Conservation (phyloP, 1,284 basidiomycete genomes). For the Limonomyces culmigenus region DNA sequence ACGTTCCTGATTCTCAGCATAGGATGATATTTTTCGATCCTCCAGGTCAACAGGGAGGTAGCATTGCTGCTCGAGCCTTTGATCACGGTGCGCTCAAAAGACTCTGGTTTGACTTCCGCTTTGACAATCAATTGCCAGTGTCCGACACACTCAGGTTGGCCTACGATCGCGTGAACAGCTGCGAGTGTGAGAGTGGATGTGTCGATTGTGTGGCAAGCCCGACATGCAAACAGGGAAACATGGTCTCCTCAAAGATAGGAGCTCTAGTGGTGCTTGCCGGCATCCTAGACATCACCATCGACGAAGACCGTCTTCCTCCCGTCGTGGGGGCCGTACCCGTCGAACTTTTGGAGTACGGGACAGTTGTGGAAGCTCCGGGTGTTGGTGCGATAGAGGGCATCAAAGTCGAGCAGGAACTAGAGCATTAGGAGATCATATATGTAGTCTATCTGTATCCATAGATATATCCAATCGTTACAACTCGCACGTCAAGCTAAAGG, state of each 20-base stretch:
- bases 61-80: conserved; percentile 64
- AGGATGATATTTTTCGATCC: conserved; percentile 78
- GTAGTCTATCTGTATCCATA: conserved; percentile 4
- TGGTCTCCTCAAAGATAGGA: conserved; percentile 56
- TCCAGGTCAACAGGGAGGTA: conserved; percentile 55
- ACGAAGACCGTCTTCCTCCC: conserved; percentile 34
- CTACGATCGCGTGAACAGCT: conserved; percentile 43
- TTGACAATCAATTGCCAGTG: conserved; percentile 17
- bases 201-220: conserved; percentile 47
- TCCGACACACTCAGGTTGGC: conserved; percentile 51
- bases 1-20: not conserved
- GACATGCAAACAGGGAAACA: conserved; percentile 47
- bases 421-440: not conserved
- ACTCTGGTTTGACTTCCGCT: not conserved
- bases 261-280: conserved; percentile 43
- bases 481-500: conserved; percentile 21
- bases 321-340: conserved; percentile 25
- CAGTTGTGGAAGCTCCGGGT: conserved; percentile 35
- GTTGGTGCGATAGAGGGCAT: conserved; percentile 31
- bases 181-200: conserved; percentile 62
- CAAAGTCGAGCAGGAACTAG: conserved; percentile 25
- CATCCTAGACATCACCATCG: conserved; percentile 23
- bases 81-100: conserved; percentile 41
- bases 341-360: conserved; percentile 17
- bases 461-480: conserved; percentile 1